Evolutionary conservation across 352 stramenopile genomes (phyloP).

Genomic region (Phytophthora agathidicida): DNA sequence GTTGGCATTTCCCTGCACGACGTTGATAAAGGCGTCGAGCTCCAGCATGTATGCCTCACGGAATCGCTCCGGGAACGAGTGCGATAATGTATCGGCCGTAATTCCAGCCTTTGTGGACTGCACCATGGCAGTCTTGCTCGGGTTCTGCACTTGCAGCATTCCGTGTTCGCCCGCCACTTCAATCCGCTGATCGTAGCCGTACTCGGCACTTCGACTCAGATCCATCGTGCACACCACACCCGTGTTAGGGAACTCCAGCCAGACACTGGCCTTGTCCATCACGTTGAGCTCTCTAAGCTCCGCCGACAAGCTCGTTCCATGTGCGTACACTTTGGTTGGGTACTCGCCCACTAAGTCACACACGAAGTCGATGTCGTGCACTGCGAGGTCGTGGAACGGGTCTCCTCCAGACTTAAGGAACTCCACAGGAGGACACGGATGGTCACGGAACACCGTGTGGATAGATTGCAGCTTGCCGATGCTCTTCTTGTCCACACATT

Average conservation of each 20-base stretch:
- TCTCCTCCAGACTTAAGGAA: constrained; percentile 90
- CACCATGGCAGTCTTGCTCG: constrained; percentile 64
- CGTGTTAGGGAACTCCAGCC: constrained; percentile 66
- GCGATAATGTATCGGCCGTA: constrained; percentile 52
- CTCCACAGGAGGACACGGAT: constrained; percentile 86
- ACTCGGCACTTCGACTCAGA: constrained; percentile 82
- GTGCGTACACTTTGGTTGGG: constrained; percentile 82
- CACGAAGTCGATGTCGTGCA: constrained; percentile 94
- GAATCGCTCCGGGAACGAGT: constrained; percentile 93
- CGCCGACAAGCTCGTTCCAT: constrained; percentile 71
- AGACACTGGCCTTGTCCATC: constrained; percentile 88
- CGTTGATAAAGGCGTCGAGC: constrained; percentile 81
- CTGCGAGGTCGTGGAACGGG: constrained; percentile 91
- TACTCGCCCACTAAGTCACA: constrained; percentile 79
- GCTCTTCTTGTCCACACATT: constrained; percentile 48
- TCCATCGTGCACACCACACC: constrained; percentile 91
- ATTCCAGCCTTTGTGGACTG: constrained; percentile 59
- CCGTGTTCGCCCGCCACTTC: constrained; percentile 85
- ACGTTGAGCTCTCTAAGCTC: constrained; percentile 72
- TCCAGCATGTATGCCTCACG: constrained; percentile 85
- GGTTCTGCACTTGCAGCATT: constrained; percentile 82
- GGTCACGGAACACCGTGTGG: constrained; percentile 91
- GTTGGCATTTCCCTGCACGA: constrained; percentile 45
- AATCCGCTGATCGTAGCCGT: constrained; percentile 94
- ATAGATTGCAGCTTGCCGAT: constrained; percentile 81